Conservation (phyloP, 2,329 filamentous ascomycete genomes). For the Fusarium sp. region DNA sequence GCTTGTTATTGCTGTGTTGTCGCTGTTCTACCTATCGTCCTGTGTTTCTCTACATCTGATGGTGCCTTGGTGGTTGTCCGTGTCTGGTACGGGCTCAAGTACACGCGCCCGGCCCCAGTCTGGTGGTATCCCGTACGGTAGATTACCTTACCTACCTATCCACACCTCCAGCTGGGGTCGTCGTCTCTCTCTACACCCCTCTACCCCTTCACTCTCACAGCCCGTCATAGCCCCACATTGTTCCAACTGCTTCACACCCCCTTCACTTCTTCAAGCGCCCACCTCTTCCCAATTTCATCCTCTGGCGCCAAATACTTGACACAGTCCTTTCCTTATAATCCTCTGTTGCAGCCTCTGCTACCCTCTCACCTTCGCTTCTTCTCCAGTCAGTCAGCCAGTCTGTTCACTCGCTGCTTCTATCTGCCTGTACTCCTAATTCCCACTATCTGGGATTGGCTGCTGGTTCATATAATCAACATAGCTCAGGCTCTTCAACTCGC, state of each 20-base stretch:
- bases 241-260: conserved; percentile 40
- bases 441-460: conserved; percentile 35
- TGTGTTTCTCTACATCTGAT: conserved; percentile 23
- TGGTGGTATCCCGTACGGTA: conserved; percentile 35
- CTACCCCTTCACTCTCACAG: conserved; percentile 34
- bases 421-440: conserved; percentile 34
- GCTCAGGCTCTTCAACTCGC: conserved; percentile 24
- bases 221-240: conserved; percentile 36
- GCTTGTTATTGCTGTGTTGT: conserved; percentile 25
- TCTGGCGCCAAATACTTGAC: conserved; percentile 44
- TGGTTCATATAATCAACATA: conserved; percentile 35
- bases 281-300: conserved; percentile 39
- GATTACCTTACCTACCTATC: conserved; percentile 5
- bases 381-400: conserved; percentile 41
- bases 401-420: conserved; percentile 41
- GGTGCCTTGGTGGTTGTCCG: conserved; percentile 16
- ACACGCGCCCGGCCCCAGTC: conserved; percentile 40
- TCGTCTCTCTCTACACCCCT: conserved; percentile 14
- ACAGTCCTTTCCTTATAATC: conserved; percentile 44
- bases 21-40: conserved; percentile 2
- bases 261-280: conserved; percentile 41
- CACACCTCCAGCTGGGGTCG: conserved; percentile 32
- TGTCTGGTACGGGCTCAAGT: conserved; percentile 31
- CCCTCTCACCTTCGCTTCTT: conserved; percentile 30
- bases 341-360: conserved; percentile 39